Percentiles rank a stretch among this genome's conserved stretches.
Conservation (phyloP, 1,139 yeast genomes). For the Pichia cactophila region DNA sequence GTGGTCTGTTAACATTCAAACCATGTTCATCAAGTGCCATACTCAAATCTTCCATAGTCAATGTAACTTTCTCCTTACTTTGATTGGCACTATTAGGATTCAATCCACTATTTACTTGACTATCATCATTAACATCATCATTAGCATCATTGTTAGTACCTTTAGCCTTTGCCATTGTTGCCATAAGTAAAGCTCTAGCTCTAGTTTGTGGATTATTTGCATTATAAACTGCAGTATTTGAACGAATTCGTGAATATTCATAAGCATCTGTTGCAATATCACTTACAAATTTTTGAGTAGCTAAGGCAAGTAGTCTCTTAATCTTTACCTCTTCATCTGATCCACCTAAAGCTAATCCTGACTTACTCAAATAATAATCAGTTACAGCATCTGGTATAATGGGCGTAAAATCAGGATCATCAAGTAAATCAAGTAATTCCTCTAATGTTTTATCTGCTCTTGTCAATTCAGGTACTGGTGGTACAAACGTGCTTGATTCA, state of each 20-base stretch:
- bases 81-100: constrained; percentile 27
- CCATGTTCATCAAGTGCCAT: constrained; percentile 91
- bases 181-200: constrained; percentile 63
- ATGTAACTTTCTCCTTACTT: constrained; percentile 67
- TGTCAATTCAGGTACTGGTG: constrained; percentile 53
- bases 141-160: constrained; percentile 6
- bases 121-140: constrained; percentile 10
- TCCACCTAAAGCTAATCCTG: constrained; percentile 83
- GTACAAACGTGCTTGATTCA: constrained; percentile 21
- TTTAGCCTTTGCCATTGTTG: constrained; percentile 28
- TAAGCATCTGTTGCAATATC: constrained; percentile 96
- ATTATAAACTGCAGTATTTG: constrained; percentile 73
- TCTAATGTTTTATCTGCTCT: constrained; percentile 81
- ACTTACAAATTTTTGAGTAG: constrained; percentile 90
- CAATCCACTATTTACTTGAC: constrained; percentile 6
- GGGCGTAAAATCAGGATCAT: constrained; percentile 90
- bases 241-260: constrained; percentile 86
- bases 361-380: constrained; percentile 80
- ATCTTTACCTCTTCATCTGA: constrained; percentile 39
- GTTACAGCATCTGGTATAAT: constrained; percentile 98
- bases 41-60: constrained; percentile 84
- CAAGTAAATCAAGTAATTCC: constrained; percentile 83
- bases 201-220: constrained; percentile 82
- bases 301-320: constrained; percentile 80
- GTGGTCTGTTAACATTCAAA: constrained; percentile 82